Evolutionary conservation across 768 basidiomycete species (phyloP).

Genomic region (Collybia mongolica): DNA sequence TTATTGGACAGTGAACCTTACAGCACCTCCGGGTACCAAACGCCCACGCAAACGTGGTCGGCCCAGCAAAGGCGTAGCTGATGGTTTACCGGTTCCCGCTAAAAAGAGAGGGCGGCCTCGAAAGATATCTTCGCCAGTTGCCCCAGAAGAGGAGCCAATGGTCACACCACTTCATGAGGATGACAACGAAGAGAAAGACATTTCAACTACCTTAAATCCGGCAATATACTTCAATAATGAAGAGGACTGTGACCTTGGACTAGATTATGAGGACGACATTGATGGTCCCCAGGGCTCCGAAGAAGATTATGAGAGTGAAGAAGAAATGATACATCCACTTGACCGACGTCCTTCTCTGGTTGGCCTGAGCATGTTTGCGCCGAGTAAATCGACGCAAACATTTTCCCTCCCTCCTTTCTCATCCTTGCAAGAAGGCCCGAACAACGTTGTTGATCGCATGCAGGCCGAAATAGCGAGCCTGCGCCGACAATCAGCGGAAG

Average conservation of each 20-base stretch:
- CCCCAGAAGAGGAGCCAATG: slow-evolving; percentile 5
- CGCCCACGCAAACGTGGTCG: slow-evolving; percentile 80
- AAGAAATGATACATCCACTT: slow-evolving; percentile 51
- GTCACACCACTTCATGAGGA: slow-evolving; percentile 14
- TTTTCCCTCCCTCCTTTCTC: slow-evolving; percentile 44
- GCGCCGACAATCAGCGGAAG: slow-evolving; percentile 67
- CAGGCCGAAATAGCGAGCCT: slow-evolving; percentile 63
- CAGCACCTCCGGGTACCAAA: slow-evolving; percentile 85
- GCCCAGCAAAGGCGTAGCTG: slow-evolving; percentile 42
- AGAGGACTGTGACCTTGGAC: slow-evolving; percentile 3
- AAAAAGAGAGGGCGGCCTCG: slow-evolving; percentile 42
- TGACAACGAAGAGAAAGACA: slow-evolving; percentile 17
- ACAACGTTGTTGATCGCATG: slow-evolving; percentile 57
- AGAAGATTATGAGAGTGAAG: slow-evolving; percentile 68
- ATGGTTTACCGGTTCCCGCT: slow-evolving; percentile 18
- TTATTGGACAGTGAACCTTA: slow-evolving; percentile 87
- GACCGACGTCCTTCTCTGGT: slow-evolving; percentile 38
- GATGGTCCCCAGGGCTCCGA: slow-evolving; percentile 33
- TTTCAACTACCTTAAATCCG: neutral
- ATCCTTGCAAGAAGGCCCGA: slow-evolving; percentile 31
- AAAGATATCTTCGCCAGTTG: slow-evolving; percentile 19
- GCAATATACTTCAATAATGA: slow-evolving; percentile 1
- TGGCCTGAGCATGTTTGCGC: slow-evolving; percentile 33
- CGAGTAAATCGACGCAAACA: slow-evolving; percentile 25
- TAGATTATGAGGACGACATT: slow-evolving; percentile 15